These are phyloP conservation scores for Drechslerella stenobrocha DNA, from an alignment of 2,329 filamentous ascomycete species.

Conservation along the genomic window DNA sequence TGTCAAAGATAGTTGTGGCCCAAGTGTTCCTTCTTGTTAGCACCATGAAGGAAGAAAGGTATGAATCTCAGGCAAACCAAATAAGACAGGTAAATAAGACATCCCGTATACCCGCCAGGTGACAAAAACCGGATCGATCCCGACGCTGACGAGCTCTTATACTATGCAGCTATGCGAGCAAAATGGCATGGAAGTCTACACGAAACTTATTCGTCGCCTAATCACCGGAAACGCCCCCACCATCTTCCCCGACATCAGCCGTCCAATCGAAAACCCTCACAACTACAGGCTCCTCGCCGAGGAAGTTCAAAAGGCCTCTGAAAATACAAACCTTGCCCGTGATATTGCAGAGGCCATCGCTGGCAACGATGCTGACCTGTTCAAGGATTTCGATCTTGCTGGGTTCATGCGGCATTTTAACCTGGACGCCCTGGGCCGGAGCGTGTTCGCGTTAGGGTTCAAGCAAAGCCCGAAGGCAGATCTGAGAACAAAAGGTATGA, in stretches of 20 bases:
- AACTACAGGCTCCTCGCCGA: slow-evolving; percentile 80
- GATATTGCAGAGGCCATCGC: slow-evolving; percentile 88
- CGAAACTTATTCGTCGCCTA: slow-evolving; percentile 91
- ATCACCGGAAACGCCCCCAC: slow-evolving; percentile 86
- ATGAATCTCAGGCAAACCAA: slow-evolving; percentile 87
- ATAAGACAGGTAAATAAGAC: slow-evolving; percentile 74
- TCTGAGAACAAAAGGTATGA: slow-evolving; percentile 81
- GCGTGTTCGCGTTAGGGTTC: slow-evolving; percentile 83
- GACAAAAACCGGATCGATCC: background rate
- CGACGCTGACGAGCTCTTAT: slow-evolving; percentile 7
- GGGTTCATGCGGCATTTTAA: slow-evolving; percentile 96
- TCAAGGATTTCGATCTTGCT: slow-evolving; percentile 93
- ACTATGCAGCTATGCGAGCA: slow-evolving; percentile 89
- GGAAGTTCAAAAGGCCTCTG: slow-evolving; percentile 83
- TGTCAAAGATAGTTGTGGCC: slow-evolving; percentile 91
- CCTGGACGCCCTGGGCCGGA: slow-evolving; percentile 83
- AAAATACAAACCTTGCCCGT: slow-evolving; percentile 77
- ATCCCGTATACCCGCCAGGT: no score
- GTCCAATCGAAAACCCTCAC: slow-evolving; percentile 72
- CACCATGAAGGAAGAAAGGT: slow-evolving; percentile 92
- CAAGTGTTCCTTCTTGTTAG: slow-evolving; percentile 93
- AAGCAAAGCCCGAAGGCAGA: slow-evolving; percentile 79
- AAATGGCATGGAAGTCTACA: slow-evolving; percentile 98
- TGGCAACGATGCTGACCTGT: slow-evolving; percentile 85
- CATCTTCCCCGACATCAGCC: slow-evolving; percentile 80